Evolutionary conservation across 1,284 basidiomycete genomes (phyloP), one percentile per base, ranked within the genome.

Genomic region (Acaromyces ingoldii): DNA sequence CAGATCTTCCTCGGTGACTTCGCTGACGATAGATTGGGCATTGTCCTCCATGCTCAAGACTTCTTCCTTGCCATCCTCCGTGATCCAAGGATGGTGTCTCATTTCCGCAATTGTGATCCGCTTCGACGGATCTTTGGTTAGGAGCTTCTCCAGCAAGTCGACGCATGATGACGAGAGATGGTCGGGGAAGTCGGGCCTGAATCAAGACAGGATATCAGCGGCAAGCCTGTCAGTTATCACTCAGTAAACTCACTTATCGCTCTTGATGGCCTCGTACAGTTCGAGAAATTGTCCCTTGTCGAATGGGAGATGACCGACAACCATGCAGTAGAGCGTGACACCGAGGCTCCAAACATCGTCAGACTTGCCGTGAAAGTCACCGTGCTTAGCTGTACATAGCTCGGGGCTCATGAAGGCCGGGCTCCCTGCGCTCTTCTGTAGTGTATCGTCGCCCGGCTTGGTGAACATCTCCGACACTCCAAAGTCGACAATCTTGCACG

Each of bases 361-460:
- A 0, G 79, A 73, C 49, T 76, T 79, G 6, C 80, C 81, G 49
- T 80, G 78, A 3, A 79, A 66, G 13, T 63, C 65, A 11, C 58
- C 54, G 17, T 62, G 68, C 5, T 62, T 66, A 2, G 57, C 53
- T 39, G 62, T 63, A 28, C 74, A 70, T 6, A 78, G 58, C 60
- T 82, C 81, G 0, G 82, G 82, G 50, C 79, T 79, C 74, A 82
- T 79, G 63, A 82, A 83, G 0, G 81, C 82, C 0, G 82, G 81
- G 64, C 77, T 80, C 0, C 82, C 82, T 0, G 76, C 78, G 19
- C 75, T 74, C 49, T 78, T 75, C 53, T 74, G 74, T 58, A 79
- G 72, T 30, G 65, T 63, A 62, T 81, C 79, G 50, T 80, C 78
- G 11, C 76, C 77, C 0, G 70, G 65, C 24, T 74, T 72, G 6